Percentiles rank a stretch among this genome's conserved stretches.
Conservation (phyloP, 1,139 yeast species). For the Kluyveromyces sp. region DNA sequence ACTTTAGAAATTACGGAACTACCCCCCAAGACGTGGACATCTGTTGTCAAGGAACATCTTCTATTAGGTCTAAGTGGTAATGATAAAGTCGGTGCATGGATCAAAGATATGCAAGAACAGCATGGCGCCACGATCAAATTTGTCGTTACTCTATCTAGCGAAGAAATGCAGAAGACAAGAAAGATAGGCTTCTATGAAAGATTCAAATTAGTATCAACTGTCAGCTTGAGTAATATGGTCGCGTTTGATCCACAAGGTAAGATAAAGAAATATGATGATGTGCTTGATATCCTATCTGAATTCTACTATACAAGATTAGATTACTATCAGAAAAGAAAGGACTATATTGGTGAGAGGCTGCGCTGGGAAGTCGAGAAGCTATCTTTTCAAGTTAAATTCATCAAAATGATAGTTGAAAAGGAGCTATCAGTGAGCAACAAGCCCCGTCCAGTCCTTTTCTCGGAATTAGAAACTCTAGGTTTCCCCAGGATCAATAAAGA, state of each 20-base stretch:
- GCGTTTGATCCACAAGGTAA: conserved; percentile 92
- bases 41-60: conserved; percentile 78
- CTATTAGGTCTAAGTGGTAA: conserved; percentile 66
- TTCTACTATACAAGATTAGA: conserved; percentile 84
- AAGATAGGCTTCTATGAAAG: conserved; percentile 73
- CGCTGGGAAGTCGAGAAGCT: conserved; percentile 70
- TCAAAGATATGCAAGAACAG: conserved; percentile 91
- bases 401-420: conserved; percentile 79
- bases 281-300: conserved; percentile 73
- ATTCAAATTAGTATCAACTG: conserved; percentile 65
- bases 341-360: conserved; percentile 59
- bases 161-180: conserved; percentile 76
- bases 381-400: conserved; percentile 82
- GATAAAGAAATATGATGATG: conserved; percentile 71
- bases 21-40: conserved; percentile 91
- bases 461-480: conserved; percentile 51
- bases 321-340: conserved; percentile 86
- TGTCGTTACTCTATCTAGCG: conserved; percentile 62
- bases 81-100: conserved; percentile 74
- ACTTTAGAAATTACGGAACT: conserved; percentile 87
- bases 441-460: conserved; percentile 57
- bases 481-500: conserved; percentile 73
- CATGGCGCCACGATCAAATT: conserved; percentile 79
- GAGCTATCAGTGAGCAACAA: conserved; percentile 66
- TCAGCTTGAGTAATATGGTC: conserved; percentile 83